A percentile compares a stretch with the other conserved stretches of the same genome.
Evolutionary conservation across 2,329 filamentous ascomycete species (phyloP).

Genomic region (Penicillium corylophilum): DNA sequence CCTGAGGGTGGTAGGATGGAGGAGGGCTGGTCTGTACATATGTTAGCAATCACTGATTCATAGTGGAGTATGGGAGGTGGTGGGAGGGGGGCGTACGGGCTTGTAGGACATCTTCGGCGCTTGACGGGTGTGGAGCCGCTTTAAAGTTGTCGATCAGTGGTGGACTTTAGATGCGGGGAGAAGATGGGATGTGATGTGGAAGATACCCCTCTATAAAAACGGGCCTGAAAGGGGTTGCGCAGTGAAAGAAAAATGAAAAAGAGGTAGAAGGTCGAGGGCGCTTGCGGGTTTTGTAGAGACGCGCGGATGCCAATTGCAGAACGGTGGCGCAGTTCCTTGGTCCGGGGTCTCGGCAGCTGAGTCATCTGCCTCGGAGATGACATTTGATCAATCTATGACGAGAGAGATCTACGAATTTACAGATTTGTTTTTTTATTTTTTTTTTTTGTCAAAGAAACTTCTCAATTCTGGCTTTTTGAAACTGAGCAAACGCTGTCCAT

Average conservation of each 20-base stretch:
- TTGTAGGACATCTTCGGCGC: conserved; percentile 32
- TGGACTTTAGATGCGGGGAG: conserved; percentile 2
- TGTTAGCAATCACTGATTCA: neutral
- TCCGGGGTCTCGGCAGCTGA: conserved; percentile 5
- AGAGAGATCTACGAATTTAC: neutral
- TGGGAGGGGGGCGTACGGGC: conserved; percentile 24
- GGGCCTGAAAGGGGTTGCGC: neutral
- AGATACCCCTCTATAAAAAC: neutral
- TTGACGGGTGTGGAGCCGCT: conserved; percentile 8
- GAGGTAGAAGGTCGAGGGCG: neutral
- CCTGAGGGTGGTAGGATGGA: conserved; percentile 39
- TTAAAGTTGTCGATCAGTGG: conserved; percentile 2
- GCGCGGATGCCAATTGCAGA: conserved; percentile 12
- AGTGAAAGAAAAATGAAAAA: neutral
- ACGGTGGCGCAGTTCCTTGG: conserved; percentile 16
- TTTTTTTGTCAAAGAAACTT: neutral
- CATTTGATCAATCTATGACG: neutral
- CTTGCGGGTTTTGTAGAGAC: conserved; percentile 7
- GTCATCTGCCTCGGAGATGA: conserved; percentile 5
- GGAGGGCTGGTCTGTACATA: conserved; percentile 32
- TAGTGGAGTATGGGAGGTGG: neutral
- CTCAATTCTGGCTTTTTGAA: conserved; percentile 16
- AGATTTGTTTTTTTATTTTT: too few relatives aligned
- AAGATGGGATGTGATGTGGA: neutral
- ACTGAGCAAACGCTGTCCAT: conserved; percentile 18